A percentile compares a stretch with the other conserved stretches of the same genome.
These are phyloP conservation scores for Thielaviopsis musarum DNA, from an alignment of 2,329 filamentous ascomycete genomes.

Conservation along the genomic window DNA sequence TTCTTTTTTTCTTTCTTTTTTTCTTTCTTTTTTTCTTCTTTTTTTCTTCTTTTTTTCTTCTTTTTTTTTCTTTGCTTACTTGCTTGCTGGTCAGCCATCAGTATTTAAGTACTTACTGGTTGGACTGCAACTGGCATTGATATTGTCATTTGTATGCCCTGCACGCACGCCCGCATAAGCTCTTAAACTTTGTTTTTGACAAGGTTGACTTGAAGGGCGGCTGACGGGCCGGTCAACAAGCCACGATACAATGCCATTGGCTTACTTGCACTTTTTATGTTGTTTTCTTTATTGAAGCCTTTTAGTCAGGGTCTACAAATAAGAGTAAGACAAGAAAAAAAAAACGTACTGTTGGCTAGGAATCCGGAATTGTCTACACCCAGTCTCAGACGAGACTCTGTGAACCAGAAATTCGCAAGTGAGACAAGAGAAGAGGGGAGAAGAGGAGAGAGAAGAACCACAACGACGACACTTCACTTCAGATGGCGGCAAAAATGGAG, in stretches of 20 bases:
- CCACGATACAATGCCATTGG: too few species aligned
- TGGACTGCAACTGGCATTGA: not conserved
- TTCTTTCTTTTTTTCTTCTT: too few species aligned
- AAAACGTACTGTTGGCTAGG: not conserved
- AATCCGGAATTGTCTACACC: not conserved
- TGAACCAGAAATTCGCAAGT: not conserved
- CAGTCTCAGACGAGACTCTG: not conserved
- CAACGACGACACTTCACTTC: not conserved
- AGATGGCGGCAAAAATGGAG: not conserved
- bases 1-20: too few species aligned
- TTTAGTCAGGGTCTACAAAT: not conserved
- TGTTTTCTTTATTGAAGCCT: not conserved
- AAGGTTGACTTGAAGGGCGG: not conserved
- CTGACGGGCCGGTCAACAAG: not conserved
- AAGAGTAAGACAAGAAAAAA: not conserved
- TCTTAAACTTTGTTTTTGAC: not conserved
- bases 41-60: too few species aligned
- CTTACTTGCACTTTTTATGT: too few species aligned
- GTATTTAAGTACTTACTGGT: too few species aligned
- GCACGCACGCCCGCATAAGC: too few species aligned
- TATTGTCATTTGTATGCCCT: not conserved
- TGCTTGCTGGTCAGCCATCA: not conserved
- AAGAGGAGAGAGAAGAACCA: not conserved
- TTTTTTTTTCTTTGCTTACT: not conserved
- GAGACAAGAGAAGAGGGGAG: not conserved